A percentile compares a stretch with the other conserved stretches of the same genome.
Evolutionary conservation across 2,329 filamentous ascomycete genomes (phyloP).

Genomic region (Nemania diffusa): DNA sequence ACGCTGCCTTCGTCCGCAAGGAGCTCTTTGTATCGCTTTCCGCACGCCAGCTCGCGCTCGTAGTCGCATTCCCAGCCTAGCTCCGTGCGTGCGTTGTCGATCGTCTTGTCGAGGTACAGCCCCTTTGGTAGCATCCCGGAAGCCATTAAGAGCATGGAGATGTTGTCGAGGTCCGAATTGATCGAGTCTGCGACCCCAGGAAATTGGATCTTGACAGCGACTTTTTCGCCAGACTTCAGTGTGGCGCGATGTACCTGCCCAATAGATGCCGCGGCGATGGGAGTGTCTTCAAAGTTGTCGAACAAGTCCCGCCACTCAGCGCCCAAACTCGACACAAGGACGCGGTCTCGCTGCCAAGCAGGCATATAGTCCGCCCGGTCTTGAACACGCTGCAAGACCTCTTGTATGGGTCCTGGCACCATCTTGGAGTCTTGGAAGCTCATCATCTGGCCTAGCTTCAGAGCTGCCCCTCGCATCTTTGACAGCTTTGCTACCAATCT

Average conservation of each 20-base stretch:
- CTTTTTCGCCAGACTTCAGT: slow-evolving; percentile 76
- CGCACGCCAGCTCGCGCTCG: slow-evolving; percentile 84
- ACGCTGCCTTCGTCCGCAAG: slow-evolving; percentile 77
- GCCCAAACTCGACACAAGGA: slow-evolving; percentile 82
- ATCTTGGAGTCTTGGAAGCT: slow-evolving; percentile 98
- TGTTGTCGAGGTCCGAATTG: slow-evolving; percentile 93
- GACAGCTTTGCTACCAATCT: slow-evolving; percentile 91
- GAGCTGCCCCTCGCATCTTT: slow-evolving; percentile 94
- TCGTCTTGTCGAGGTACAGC: slow-evolving; percentile 95
- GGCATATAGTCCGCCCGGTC: slow-evolving; percentile 99
- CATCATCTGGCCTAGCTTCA: slow-evolving; percentile 98
- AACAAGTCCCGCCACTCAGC: slow-evolving; percentile 87
- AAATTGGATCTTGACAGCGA: slow-evolving; percentile 98
- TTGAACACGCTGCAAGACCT: slow-evolving; percentile 92
- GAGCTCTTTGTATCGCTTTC: slow-evolving; percentile 77
- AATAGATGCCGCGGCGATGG: slow-evolving; percentile 95
- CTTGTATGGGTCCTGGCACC: slow-evolving; percentile 85
- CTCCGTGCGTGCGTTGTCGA: slow-evolving; percentile 91
- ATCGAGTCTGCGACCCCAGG: slow-evolving; percentile 96
- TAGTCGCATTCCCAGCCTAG: slow-evolving; percentile 99
- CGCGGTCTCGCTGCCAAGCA: slow-evolving; percentile 86
- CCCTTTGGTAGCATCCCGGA: slow-evolving; percentile 91
- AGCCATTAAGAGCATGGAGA: slow-evolving; percentile 89
- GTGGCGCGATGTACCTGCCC: slow-evolving; percentile 93
- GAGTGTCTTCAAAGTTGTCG: slow-evolving; percentile 85